A percentile compares a stretch with the other conserved stretches of the same genome.
Conservation (phyloP, 2,329 filamentous ascomycete species). For the Shiraia bambusicola region DNA sequence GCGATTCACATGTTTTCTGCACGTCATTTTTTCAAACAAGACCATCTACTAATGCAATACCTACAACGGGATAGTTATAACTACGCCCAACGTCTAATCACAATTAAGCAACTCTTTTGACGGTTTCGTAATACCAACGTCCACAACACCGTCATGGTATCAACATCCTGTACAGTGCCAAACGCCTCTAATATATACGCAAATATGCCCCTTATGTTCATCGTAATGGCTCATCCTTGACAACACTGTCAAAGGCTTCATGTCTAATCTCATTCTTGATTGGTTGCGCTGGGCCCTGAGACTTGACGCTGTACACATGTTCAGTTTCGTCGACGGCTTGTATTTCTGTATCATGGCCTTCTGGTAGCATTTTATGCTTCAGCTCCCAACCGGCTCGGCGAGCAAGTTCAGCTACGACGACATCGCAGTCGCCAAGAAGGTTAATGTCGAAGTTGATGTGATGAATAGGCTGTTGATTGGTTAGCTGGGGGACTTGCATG, state of each 20-base stretch:
- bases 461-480: slow-evolving; percentile 61
- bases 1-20: neutral
- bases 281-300: slow-evolving; percentile 17
- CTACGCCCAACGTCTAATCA: neutral
- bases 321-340: slow-evolving; percentile 34
- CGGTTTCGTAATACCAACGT: neutral
- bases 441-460: slow-evolving; percentile 98
- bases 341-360: slow-evolving; percentile 63
- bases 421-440: slow-evolving; percentile 91
- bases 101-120: neutral
- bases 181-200: slow-evolving; percentile 15
- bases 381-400: slow-evolving; percentile 78
- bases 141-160: neutral
- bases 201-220: slow-evolving; percentile 3
- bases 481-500: slow-evolving; percentile 1
- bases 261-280: slow-evolving; percentile 15
- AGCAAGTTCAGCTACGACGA: slow-evolving; percentile 84
- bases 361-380: slow-evolving; percentile 79
- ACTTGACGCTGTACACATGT: slow-evolving; percentile 33
- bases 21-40: slow-evolving; percentile 9
- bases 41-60: neutral
- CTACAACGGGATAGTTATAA: neutral
- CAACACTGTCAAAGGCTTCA: slow-evolving; percentile 8
- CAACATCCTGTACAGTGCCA: slow-evolving; percentile 9
- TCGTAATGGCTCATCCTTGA: slow-evolving; percentile 11